These are phyloP conservation scores for Penicillium sp. DNA, from an alignment of 2,329 filamentous ascomycete genomes.

Conservation along the genomic window DNA sequence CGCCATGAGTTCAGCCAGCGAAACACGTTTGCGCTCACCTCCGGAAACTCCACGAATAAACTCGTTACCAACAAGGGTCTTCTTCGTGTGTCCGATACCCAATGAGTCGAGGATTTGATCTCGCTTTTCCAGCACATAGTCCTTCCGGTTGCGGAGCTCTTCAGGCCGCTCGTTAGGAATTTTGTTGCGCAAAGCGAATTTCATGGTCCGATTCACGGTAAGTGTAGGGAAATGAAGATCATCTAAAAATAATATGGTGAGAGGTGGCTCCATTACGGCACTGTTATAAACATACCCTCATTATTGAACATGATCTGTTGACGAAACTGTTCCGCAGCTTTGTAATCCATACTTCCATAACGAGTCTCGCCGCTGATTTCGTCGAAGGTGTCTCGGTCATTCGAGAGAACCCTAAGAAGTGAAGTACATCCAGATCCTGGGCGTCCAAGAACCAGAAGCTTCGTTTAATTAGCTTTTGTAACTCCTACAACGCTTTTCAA, in stretches of 20 bases:
- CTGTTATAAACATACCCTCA: constrained; percentile 44
- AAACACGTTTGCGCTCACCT: constrained; percentile 68
- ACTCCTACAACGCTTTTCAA: neutral
- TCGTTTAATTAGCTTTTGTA: neutral
- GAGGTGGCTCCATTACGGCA: neutral
- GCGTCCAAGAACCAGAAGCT: constrained; percentile 65
- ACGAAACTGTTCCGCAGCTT: constrained; percentile 43
- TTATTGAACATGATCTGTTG: constrained; percentile 67
- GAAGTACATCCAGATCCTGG: constrained; percentile 71
- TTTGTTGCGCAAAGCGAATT: constrained; percentile 64
- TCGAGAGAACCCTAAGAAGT: constrained; percentile 67
- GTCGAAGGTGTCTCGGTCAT: constrained; percentile 61
- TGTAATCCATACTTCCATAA: constrained; percentile 56
- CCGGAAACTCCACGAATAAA: constrained; percentile 67
- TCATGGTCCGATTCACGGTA: constrained; percentile 71
- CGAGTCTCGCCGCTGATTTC: constrained; percentile 54
- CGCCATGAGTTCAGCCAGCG: constrained; percentile 61
- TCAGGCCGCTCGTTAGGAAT: constrained; percentile 30
- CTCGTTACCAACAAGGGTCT: constrained; percentile 67
- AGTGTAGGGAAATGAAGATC: constrained; percentile 74
- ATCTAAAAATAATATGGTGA: constrained; percentile 34
- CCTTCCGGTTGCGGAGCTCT: constrained; percentile 23
- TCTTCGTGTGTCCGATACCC: constrained; percentile 52
- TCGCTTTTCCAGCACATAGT: constrained; percentile 32
- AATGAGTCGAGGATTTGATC: constrained; percentile 33